Conservation (phyloP, 2,329 filamentous ascomycete species). For the Cryoendolithus antarcticus region DNA sequence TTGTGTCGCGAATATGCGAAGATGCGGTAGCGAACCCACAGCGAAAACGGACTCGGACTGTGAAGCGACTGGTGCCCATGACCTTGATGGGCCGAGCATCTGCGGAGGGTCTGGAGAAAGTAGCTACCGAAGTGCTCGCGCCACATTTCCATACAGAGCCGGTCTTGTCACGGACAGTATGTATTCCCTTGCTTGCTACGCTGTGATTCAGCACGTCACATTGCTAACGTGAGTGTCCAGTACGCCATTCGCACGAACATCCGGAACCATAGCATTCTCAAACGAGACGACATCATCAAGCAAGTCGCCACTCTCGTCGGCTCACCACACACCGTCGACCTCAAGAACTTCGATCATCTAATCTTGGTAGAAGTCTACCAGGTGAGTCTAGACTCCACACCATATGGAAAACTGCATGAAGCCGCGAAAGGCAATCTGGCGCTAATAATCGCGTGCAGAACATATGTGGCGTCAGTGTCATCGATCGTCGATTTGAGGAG, state of each 20-base stretch:
- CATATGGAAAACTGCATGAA: background rate
- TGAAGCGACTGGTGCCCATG: conserved; percentile 50
- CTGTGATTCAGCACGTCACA: too few relatives aligned
- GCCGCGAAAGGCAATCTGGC: background rate
- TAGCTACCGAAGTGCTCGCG: conserved; percentile 50
- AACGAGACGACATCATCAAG: conserved; percentile 57
- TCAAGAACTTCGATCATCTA: conserved; percentile 65
- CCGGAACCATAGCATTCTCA: conserved; percentile 58
- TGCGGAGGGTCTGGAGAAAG: conserved; percentile 52
- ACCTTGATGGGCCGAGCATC: conserved; percentile 53
- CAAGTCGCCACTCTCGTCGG: conserved; percentile 55
- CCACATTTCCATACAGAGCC: conserved; percentile 48
- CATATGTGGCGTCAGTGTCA: conserved; percentile 67
- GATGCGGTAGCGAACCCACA: conserved; percentile 40
- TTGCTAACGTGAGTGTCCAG: conserved; percentile 29
- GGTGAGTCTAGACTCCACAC: conserved; percentile 37
- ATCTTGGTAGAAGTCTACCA: conserved; percentile 72
- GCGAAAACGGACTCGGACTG: conserved; percentile 43
- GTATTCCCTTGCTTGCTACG: conserved; percentile 7
- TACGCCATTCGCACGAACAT: conserved; percentile 76
- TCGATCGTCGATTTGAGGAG: conserved; percentile 59
- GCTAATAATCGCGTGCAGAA: conserved; percentile 36
- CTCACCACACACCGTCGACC: conserved; percentile 59
- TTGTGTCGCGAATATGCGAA: conserved; percentile 47
- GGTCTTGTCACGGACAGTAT: conserved; percentile 40